phyloP scores from a whole-genome alignment of 2,329 filamentous ascomycete species.

The Ciborinia camelliae region DNA sequence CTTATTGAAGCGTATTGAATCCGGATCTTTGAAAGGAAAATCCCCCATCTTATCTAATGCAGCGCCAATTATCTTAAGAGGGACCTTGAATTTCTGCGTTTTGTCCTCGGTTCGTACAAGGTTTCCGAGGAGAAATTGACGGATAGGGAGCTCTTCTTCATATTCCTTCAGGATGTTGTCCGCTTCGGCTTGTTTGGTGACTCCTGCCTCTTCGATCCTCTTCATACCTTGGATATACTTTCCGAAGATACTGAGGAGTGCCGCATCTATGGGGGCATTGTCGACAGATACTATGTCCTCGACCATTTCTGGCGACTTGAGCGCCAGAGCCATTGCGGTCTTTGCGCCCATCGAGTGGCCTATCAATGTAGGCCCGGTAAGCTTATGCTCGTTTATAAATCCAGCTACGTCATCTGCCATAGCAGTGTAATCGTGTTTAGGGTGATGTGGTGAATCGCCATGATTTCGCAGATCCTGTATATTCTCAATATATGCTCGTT shows the following conservation, averaged over 20 bases:
- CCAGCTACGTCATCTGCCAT: slow-evolving; percentile 80
- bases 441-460: slow-evolving; percentile 78
- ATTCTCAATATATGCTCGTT: background rate
- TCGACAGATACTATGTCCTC: slow-evolving; percentile 78
- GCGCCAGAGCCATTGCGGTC: slow-evolving; percentile 81
- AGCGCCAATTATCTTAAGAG: slow-evolving; percentile 65
- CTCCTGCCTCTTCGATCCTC: slow-evolving; percentile 65
- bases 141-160: slow-evolving; percentile 69
- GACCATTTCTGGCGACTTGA: slow-evolving; percentile 65
- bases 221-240: slow-evolving; percentile 84
- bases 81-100: slow-evolving; percentile 72
- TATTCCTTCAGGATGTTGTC: slow-evolving; percentile 74
- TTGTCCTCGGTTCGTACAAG: slow-evolving; percentile 56
- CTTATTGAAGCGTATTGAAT: slow-evolving; percentile 66
- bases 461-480: slow-evolving; percentile 84
- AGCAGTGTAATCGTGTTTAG: slow-evolving; percentile 71
- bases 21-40: slow-evolving; percentile 79
- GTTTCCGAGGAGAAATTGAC: slow-evolving; percentile 91
- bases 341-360: slow-evolving; percentile 98
- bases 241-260: slow-evolving; percentile 69
- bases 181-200: slow-evolving; percentile 71
- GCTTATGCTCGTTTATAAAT: slow-evolving; percentile 69
- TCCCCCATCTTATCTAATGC: slow-evolving; percentile 71
- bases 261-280: slow-evolving; percentile 83
- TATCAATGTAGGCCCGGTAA: slow-evolving; percentile 73